Conservation (phyloP, 164 flowering plant genomes). For the Vitis rupestris region DNA sequence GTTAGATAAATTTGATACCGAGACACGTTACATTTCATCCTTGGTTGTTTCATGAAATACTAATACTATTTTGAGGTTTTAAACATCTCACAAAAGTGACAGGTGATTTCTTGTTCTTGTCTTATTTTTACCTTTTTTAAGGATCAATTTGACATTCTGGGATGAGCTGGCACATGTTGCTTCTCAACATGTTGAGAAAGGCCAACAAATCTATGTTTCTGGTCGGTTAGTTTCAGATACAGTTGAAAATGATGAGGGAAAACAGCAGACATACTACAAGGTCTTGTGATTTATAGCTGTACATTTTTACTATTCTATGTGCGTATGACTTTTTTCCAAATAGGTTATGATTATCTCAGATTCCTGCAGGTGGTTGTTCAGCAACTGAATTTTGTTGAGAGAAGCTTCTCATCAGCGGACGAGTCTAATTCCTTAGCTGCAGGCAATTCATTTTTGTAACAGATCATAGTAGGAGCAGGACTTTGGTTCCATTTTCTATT, state of each 20-base stretch:
- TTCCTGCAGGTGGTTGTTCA: constrained; percentile 74
- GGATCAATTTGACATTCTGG: constrained; percentile 93
- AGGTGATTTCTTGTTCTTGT: not conserved
- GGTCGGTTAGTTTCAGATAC: constrained; percentile 78
- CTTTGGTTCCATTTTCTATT: not conserved
- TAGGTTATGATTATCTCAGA: constrained; percentile 8
- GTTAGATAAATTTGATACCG: no score
- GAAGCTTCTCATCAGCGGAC: constrained; percentile 29
- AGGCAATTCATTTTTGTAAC: constrained; percentile 29
- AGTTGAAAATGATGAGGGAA: constrained; percentile 68
- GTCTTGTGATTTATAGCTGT: constrained; percentile 24
- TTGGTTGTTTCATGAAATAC: not conserved
- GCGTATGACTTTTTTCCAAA: not conserved
- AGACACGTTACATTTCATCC: no score
- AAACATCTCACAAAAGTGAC: not conserved
- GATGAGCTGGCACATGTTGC: constrained; percentile 85
- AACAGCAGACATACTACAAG: constrained; percentile 81
- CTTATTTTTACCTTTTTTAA: constrained; percentile 15
- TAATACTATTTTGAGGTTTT: not conserved
- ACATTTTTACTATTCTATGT: not conserved
- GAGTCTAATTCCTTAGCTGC: constrained; percentile 32
- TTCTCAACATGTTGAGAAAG: constrained; percentile 79
- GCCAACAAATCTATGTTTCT: constrained; percentile 68
- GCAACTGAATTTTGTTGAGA: constrained; percentile 77
- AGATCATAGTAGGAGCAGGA: not conserved